Conservation (phyloP, 2,329 filamentous ascomycete species). For the Uncinocarpus reesii region DNA sequence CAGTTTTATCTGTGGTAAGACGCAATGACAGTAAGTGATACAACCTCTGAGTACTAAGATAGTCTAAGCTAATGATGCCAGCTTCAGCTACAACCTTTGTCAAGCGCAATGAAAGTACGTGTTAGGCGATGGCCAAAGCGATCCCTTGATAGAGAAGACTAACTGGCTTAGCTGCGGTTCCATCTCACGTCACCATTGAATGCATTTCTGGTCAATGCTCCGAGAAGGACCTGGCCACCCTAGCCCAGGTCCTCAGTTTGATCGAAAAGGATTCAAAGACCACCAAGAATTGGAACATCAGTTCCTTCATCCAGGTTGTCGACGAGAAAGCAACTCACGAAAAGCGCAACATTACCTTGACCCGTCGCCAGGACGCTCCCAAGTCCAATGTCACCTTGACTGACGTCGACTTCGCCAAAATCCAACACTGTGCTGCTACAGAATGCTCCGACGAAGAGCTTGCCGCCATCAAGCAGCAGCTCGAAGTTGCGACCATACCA, state of each 20-base stretch:
- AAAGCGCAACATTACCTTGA: not conserved
- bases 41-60: not conserved
- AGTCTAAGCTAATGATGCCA: not conserved
- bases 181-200: conserved; percentile 9
- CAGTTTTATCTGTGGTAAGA: not conserved
- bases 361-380: conserved; percentile 2
- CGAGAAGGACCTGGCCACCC: conserved; percentile 1
- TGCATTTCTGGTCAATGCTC: conserved; percentile 12
- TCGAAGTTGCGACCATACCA: conserved; percentile 8
- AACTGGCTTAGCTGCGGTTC: not conserved
- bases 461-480: conserved; percentile 1
- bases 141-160: not conserved
- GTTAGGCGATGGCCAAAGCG: not conserved
- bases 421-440: conserved; percentile 4
- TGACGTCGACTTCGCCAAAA: not conserved
- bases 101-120: not conserved
- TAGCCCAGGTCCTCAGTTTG: conserved; percentile 5
- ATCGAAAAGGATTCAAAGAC: conserved; percentile 4
- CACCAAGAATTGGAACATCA: conserved; percentile 10
- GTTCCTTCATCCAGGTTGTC: not conserved
- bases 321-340: not conserved
- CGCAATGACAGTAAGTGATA: not conserved
- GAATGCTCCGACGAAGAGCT: conserved; percentile 9
- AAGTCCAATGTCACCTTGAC: conserved; percentile 1
- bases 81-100: not conserved